Conservation (phyloP, 2,329 filamentous ascomycete species). For the Colletotrichum phormii region DNA sequence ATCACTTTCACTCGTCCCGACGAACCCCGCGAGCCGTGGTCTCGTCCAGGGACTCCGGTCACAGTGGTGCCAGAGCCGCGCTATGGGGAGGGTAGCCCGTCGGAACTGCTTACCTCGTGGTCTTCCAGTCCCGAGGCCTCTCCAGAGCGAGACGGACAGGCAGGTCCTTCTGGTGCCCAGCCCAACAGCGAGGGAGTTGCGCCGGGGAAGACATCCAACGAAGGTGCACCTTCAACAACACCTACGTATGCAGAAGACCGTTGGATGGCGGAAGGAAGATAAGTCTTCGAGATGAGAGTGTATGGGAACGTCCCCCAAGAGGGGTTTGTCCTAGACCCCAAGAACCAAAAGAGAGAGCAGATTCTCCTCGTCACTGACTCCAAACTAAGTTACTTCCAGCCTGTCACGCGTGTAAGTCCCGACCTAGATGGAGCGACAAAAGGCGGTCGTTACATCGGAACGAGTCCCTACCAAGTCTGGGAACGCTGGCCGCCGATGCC, state of each 20-base stretch:
- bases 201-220: too few relatives aligned
- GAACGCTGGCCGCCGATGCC: slow-evolving; percentile 25
- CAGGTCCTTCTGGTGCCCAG: too few relatives aligned
- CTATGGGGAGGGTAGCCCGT: too few relatives aligned
- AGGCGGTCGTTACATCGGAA: not conserved
- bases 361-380: slow-evolving; percentile 20
- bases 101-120: too few relatives aligned
- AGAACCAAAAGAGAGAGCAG: not conserved
- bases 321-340: not conserved
- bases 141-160: too few relatives aligned
- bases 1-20: slow-evolving; percentile 16
- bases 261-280: not conserved
- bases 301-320: not conserved
- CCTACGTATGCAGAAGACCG: not conserved
- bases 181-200: too few relatives aligned
- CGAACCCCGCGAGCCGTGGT: too few relatives aligned
- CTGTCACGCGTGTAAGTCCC: not conserved
- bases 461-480: not conserved
- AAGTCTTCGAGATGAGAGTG: slow-evolving; percentile 14
- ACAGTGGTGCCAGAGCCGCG: too few relatives aligned
- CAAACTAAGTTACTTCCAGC: slow-evolving; percentile 8
- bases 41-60: too few relatives aligned
- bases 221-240: not conserved
- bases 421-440: not conserved
- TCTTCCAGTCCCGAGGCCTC: too few relatives aligned